Percentiles rank a stretch among this genome's conserved stretches.
These are phyloP conservation scores for Capsicum chinense DNA, from an alignment of 257 asterid species.

Conservation along the genomic window DNA sequence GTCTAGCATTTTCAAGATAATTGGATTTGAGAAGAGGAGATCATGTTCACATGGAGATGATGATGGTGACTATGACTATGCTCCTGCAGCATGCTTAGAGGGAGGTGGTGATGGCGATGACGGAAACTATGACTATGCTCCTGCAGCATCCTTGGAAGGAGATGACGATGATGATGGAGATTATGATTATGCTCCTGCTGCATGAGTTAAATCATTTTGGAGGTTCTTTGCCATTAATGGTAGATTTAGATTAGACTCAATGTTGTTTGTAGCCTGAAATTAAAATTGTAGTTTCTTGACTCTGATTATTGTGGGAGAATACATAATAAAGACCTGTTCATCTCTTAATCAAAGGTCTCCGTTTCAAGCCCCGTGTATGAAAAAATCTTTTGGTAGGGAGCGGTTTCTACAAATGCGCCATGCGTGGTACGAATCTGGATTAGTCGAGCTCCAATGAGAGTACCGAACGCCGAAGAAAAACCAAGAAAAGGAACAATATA, in stretches of 20 bases:
- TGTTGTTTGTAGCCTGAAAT: neutral
- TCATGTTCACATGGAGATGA: neutral
- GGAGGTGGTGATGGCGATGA: neutral
- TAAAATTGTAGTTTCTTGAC: neutral
- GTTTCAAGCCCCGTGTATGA: too few species aligned
- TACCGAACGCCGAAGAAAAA: too few species aligned
- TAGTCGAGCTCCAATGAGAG: too few species aligned
- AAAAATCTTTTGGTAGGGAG: too few species aligned
- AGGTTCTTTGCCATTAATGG: neutral
- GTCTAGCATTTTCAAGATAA: neutral
- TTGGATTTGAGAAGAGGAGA: neutral
- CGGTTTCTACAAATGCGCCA: too few species aligned
- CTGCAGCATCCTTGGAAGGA: constrained; percentile 7
- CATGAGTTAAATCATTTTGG: neutral
- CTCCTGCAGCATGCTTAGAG: neutral
- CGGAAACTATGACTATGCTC: constrained; percentile 17
- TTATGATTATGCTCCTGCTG: constrained; percentile 25
- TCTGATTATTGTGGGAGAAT: neutral
- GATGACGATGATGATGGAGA: neutral
- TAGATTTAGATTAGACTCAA: neutral
- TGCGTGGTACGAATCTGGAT: too few species aligned
- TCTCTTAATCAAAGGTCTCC: too few species aligned
- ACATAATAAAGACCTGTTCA: neutral
- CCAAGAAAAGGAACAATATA: too few species aligned
- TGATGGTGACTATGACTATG: neutral